phyloP scores from a whole-genome alignment of 305 asterid species.

The Solanum hybrid region DNA sequence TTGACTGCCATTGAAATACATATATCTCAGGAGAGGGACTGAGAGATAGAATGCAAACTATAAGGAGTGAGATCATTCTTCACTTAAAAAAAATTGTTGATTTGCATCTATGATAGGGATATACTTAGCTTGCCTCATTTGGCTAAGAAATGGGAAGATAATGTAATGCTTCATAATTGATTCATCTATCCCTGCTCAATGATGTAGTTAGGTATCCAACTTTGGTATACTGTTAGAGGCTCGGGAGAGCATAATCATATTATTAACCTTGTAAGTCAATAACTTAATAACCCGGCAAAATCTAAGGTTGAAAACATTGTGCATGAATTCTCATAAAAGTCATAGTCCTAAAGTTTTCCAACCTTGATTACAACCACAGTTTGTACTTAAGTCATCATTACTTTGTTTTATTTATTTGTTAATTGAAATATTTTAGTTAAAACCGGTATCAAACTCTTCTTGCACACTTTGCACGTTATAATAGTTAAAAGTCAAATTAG shows the following conservation, averaged over 20 bases:
- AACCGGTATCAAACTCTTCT: not conserved
- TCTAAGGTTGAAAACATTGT: not conserved
- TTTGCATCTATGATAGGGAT: not conserved
- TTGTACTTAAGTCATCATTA: not conserved
- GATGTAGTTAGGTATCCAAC: not conserved
- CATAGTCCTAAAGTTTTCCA: not conserved
- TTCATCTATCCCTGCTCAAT: not conserved
- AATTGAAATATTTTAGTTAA: not conserved
- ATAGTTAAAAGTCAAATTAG: not conserved
- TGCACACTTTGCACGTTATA: not conserved
- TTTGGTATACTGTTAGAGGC: not conserved
- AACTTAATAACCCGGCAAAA: not conserved
- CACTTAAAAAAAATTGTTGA: not conserved
- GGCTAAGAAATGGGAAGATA: not conserved
- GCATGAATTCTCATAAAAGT: not conserved
- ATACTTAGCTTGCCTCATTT: not conserved
- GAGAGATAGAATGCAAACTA: not conserved
- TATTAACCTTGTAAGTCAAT: not conserved
- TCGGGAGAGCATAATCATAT: not conserved
- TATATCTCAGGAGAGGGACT: not conserved
- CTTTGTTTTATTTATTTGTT: not conserved
- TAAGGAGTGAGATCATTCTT: not conserved
- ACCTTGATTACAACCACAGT: not conserved
- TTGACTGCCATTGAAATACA: not conserved
- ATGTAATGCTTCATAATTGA: not conserved